Evolutionary conservation across 257 asterid genomes (phyloP).

Genomic region (Nicotiana knightiana): DNA sequence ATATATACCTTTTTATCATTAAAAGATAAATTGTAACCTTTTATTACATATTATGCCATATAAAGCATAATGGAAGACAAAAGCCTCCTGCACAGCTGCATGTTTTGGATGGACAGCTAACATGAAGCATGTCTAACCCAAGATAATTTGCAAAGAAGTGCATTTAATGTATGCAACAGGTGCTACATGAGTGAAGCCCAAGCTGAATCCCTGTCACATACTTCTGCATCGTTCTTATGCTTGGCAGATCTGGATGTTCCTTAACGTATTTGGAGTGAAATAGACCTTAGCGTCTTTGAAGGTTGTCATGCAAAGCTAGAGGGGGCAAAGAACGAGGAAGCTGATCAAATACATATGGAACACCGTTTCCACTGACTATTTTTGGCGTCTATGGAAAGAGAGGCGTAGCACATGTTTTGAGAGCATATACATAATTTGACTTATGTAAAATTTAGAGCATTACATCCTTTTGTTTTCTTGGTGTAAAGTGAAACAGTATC

Average conservation of each 20-base stretch:
- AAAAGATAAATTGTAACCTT: too few species aligned
- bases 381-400: too few species aligned
- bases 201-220: background rate
- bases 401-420: too few species aligned
- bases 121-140: background rate
- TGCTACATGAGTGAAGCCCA: background rate
- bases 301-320: background rate
- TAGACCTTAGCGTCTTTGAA: background rate
- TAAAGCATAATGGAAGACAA: too few species aligned
- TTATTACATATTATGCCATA: too few species aligned
- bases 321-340: background rate
- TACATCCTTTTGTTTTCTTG: too few species aligned
- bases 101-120: background rate
- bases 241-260: background rate
- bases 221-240: background rate
- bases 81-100: background rate
- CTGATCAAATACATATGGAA: background rate
- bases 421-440: too few species aligned
- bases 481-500: too few species aligned
- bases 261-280: background rate
- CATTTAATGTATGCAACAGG: background rate
- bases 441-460: too few species aligned
- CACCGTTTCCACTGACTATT: background rate
- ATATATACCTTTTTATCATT: too few species aligned
- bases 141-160: background rate